Evolutionary conservation across 148 eudicot genomes (phyloP).

Genomic region (Chenopodium suecicum): DNA sequence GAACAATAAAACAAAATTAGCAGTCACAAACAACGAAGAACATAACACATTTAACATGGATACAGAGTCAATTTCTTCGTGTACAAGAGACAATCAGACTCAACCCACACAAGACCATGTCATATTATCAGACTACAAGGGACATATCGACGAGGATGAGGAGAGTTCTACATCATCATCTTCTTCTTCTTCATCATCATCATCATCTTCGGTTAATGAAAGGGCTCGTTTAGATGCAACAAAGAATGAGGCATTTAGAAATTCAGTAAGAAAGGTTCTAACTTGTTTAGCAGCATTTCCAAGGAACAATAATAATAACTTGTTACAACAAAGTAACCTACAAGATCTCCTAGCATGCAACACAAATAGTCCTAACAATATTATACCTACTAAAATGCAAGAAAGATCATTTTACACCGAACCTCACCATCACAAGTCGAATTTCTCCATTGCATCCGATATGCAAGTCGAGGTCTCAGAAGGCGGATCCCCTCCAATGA

Average conservation of each 20-base stretch:
- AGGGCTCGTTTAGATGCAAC: conserved; percentile 24
- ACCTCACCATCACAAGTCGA: conserved; percentile 39
- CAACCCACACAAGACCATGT: conserved; percentile 10
- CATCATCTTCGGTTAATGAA: conserved; percentile 34
- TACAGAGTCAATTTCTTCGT: neutral
- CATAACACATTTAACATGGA: neutral
- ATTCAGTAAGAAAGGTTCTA: conserved; percentile 51
- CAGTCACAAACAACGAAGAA: neutral
- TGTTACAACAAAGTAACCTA: conserved; percentile 6
- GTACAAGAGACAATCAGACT: neutral
- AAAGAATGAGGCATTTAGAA: conserved; percentile 52
- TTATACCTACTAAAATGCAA: conserved; percentile 4
- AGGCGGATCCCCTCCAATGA: conserved; percentile 42
- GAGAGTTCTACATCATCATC: conserved; percentile 37
- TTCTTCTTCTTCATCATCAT: conserved; percentile 10
- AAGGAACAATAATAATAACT: conserved; percentile 20
- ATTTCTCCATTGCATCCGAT: conserved; percentile 77
- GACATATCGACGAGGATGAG: conserved; percentile 12
- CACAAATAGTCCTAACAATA: conserved; percentile 19
- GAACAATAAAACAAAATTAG: conserved; percentile 9
- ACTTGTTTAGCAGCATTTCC: conserved; percentile 39
- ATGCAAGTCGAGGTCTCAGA: conserved; percentile 90
- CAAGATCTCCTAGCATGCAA: neutral
- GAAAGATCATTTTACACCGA: conserved; percentile 40
- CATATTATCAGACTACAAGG: conserved; percentile 5